Evolutionary conservation across 805 yeast genomes (phyloP).

Genomic region (Huiozyma naganishii): DNA sequence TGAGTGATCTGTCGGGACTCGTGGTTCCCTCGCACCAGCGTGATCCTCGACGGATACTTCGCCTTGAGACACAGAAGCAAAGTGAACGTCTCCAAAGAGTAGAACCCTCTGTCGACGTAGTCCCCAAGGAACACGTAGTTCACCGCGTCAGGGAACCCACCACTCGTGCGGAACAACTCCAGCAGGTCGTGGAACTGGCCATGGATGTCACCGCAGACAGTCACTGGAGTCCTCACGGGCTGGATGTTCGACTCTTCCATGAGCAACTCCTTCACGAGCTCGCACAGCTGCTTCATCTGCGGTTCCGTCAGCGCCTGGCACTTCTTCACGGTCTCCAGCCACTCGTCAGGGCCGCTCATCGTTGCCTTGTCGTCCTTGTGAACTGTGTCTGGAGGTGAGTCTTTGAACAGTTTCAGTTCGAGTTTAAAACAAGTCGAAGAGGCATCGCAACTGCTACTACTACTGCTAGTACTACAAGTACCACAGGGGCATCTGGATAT

Average conservation of each 20-base stretch:
- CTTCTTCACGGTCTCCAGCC: constrained; percentile 89
- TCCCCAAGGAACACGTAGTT: constrained; percentile 88
- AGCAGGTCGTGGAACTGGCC: constrained; percentile 94
- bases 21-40: constrained; percentile 94
- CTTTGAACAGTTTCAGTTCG: no score
- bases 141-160: constrained; percentile 74
- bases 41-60: constrained; percentile 71
- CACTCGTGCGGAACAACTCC: constrained; percentile 81
- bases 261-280: constrained; percentile 81
- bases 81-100: constrained; percentile 88
- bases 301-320: constrained; percentile 82
- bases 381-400: no score
- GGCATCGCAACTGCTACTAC: no score
- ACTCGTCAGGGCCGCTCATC: constrained; percentile 70
- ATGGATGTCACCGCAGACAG: constrained; percentile 95
- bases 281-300: constrained; percentile 95
- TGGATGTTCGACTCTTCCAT: constrained; percentile 96
- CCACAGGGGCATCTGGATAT: constrained; percentile 7
- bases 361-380: not conserved
- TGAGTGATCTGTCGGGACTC: constrained; percentile 97
- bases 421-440: no score
- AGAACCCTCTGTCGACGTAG: constrained; percentile 96
- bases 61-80: constrained; percentile 88
- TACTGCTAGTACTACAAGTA: not conserved
- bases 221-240: constrained; percentile 87